Base-by-base conservation (phyloP, 1,284 basidiomycete species). In the Kwoniella shivajii region DNA sequence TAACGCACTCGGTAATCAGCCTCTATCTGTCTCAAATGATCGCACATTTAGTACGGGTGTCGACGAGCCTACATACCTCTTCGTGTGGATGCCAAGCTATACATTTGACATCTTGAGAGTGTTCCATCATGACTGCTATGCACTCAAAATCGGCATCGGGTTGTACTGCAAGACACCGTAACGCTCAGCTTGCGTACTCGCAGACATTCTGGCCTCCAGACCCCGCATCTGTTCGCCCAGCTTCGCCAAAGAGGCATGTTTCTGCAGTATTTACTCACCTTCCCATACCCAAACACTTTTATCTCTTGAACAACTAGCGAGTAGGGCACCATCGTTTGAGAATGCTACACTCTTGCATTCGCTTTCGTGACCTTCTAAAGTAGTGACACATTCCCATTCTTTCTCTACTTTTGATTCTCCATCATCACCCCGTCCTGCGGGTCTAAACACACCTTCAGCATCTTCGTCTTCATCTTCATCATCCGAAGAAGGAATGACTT, bases 201-300 rank as follows among this genome's bases (percentile, higher is more conserved):
- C 31, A 7, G n/a, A n/a, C n/a, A n/a, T 18, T 11, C n/a, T 20
- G 26, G 16, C 7, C 14, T 20, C 16, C 10, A 43, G 29, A 4
- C 9, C 9, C 22, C 13, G 14, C 16, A 26, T 7, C 24, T 14
- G 16, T 10, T 4, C 29, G 14, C 29, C n/a, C n/a, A n/a, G n/a
- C n/a, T n/a, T n/a, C n/a, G n/a, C n/a, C 4, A 14, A 41, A 46
- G 11, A 39, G 20, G 56, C 39, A 7, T 33, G 39, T 50, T 34
- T 27, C 7, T 18, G 7, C 18, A 20, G 18, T 20, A 20, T 3
- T 33, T 2, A 73, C 81, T 72, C 73, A 88, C 92, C 90, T 83
- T 98, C 96, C 95, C 96, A 99, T 46, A 99, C 85, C 96, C 96
- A 99, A 0, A 99, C 94, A 14, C 90, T 92, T 79, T 98, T 97